Evolutionary conservation across 768 basidiomycete species (phyloP), one percentile per base, ranked within the genome.

Genomic region (Macrolepiota albuminosa): DNA sequence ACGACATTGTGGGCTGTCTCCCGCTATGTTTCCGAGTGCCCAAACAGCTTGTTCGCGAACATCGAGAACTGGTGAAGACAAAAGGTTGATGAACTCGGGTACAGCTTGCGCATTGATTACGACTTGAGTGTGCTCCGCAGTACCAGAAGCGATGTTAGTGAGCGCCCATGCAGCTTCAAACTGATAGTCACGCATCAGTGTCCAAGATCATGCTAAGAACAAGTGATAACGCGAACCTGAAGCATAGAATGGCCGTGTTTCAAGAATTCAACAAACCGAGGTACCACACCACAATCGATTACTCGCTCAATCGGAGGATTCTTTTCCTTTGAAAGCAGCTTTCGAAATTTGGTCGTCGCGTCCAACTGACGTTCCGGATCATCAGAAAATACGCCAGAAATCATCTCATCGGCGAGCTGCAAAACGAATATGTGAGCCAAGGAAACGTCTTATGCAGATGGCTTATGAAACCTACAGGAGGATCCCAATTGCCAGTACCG

Each of bases 21-120:
- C 97, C 56, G 97, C 97, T 64, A 99, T 98, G 77, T 99, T 99
- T 59, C 97, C 97, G 61, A 99, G 82, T 24, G 97, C 97, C 97
- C 96, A 99, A 29, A 99, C 97, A 29, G 97, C 97, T 76, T 99
- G 97, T 76, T 99, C 97, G 61, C 96, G 88, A 62, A 99, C 97
- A 75, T 99, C 97, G 60, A 95, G 81, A 40, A 97, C 94, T 46
- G 86, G 79, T n/a, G 95, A 97, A 9, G 93, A 95, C 45, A 98
- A 79, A 50, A 99, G 85, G 66, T 93, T 93, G 79, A 99, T 98
- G 72, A 99, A 99, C 74, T 95, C 88, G 3, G 95, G 96, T 16
- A 99, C 95, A 29, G 97, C 95, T 62, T 88, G 86, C 16, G 95
- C 92, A 63, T 83, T 86, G 75, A 99, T 98, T 57, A 99, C 97